Evolutionary conservation across 2,329 filamentous ascomycete genomes (phyloP), one percentile per base, ranked within the genome.

Genomic region (Exophiala calicioides): DNA sequence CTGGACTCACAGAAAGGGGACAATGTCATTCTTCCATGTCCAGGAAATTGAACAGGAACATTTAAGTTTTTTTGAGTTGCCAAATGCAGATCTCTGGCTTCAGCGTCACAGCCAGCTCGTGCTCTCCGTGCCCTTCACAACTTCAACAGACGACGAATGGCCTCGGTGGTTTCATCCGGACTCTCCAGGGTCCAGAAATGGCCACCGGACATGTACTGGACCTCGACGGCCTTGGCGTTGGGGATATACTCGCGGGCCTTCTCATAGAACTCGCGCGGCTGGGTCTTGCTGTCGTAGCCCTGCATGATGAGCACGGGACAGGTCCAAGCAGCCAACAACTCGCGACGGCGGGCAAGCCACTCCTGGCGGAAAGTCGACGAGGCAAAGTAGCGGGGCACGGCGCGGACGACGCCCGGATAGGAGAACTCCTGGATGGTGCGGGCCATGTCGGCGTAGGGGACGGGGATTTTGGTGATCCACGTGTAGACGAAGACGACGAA

Each of bases 111-210:
- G n/a, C n/a, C n/a, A n/a, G n/a, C n/a, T n/a, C n/a, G n/a, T n/a
- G n/a, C n/a, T n/a, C n/a, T n/a, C n/a, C n/a, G n/a, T n/a, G n/a
- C n/a, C n/a, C n/a, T n/a, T n/a, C n/a, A n/a, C n/a, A n/a, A n/a
- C n/a, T n/a, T n/a, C n/a, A n/a, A n/a, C n/a, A n/a, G n/a, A n/a
- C n/a, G n/a, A n/a, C n/a, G n/a, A n/a, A n/a, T n/a, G n/a, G n/a
- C n/a, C n/a, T n/a, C n/a, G n/a, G n/a, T n/a, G n/a, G n/a, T n/a
- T n/a, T n/a, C n/a, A n/a, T n/a, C n/a, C n/a, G n/a, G n/a, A n/a
- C n/a, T n/a, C n/a, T n/a, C n/a, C 24, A 33, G 15, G 31, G 31
- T 33, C 31, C 31, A 33, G 16, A 33, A 19, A 60, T 53, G 5
- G 56, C 44, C 7, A 3, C 37, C 37, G 3, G 37, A 26, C 3